A percentile compares a stretch with the other conserved stretches of the same genome.
These are phyloP conservation scores for Claviceps sp. DNA, from an alignment of 2,329 filamentous ascomycete genomes.

Conservation along the genomic window DNA sequence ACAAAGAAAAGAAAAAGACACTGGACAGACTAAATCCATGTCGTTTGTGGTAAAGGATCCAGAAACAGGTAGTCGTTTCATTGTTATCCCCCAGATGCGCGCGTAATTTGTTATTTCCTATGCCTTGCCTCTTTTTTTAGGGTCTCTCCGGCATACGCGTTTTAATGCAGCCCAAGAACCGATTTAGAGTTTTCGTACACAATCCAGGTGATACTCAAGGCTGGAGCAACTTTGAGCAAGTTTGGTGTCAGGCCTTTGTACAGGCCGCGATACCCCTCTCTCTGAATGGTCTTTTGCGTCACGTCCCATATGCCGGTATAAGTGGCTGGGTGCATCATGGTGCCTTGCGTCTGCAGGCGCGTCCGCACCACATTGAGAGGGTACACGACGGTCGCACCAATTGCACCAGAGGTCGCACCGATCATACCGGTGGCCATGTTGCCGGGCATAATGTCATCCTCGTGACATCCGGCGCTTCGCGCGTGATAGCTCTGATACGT, in stretches of 20 bases:
- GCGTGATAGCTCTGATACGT: constrained; percentile 59
- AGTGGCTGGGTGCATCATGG: constrained; percentile 74
- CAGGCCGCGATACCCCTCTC: constrained; percentile 72
- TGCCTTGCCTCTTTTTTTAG: not conserved
- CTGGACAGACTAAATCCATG: too few relatives aligned
- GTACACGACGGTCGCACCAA: constrained; percentile 89
- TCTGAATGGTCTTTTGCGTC: constrained; percentile 63
- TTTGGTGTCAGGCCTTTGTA: constrained; percentile 96
- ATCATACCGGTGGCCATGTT: constrained; percentile 80
- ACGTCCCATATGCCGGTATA: constrained; percentile 91
- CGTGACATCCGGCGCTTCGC: constrained; percentile 53
- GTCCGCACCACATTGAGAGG: constrained; percentile 89
- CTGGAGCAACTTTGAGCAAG: constrained; percentile 87
- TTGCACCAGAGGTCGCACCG: constrained; percentile 79
- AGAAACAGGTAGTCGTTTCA: too few relatives aligned
- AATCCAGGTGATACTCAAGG: constrained; percentile 89
- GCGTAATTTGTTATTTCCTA: not conserved
- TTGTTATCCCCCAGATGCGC: not conserved
- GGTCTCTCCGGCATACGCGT: not conserved
- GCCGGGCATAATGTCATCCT: constrained; percentile 70
- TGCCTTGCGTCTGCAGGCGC: constrained; percentile 85
- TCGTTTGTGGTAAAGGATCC: too few relatives aligned
- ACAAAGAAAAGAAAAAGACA: too few relatives aligned
- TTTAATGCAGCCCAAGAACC: constrained; percentile 40
- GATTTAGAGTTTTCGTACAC: constrained; percentile 86